Evolutionary conservation across 2,329 filamentous ascomycete species (phyloP).

Genomic region (Pseudophaeomoniella oleicola): DNA sequence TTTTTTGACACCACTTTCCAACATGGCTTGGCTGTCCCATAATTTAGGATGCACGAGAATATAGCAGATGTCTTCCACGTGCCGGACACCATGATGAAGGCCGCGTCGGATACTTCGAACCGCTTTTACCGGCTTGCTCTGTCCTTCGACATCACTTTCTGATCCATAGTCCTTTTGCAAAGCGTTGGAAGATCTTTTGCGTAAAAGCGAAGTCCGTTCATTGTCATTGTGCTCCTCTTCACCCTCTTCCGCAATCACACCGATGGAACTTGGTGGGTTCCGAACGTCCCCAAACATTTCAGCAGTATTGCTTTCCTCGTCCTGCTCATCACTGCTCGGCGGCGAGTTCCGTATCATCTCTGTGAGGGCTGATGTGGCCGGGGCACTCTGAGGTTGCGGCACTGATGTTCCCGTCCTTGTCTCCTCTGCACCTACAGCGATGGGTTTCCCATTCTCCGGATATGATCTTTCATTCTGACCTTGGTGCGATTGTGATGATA

Average conservation of each 20-base stretch:
- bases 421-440: neutral
- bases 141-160: constrained; percentile 15
- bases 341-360: constrained; percentile 32
- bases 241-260: constrained; percentile 1
- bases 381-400: constrained; percentile 7
- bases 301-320: constrained; percentile 8
- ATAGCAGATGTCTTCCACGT: constrained; percentile 4
- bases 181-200: constrained; percentile 7
- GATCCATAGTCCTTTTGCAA: constrained; percentile 5
- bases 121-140: constrained; percentile 5
- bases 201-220: constrained; percentile 10
- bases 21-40: constrained; percentile 57
- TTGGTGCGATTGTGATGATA: neutral
- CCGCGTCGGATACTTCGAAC: neutral
- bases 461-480: neutral
- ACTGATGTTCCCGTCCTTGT: neutral
- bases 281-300: neutral
- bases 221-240: constrained; percentile 12
- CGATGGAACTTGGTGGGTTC: constrained; percentile 2
- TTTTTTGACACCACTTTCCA: constrained; percentile 47
- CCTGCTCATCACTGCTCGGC: constrained; percentile 12
- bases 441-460: neutral
- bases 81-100: too few species aligned
- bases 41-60: constrained; percentile 44
- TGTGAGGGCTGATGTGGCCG: constrained; percentile 32